Conservation (phyloP, 345 rosid species). For the Brassica juncea region DNA sequence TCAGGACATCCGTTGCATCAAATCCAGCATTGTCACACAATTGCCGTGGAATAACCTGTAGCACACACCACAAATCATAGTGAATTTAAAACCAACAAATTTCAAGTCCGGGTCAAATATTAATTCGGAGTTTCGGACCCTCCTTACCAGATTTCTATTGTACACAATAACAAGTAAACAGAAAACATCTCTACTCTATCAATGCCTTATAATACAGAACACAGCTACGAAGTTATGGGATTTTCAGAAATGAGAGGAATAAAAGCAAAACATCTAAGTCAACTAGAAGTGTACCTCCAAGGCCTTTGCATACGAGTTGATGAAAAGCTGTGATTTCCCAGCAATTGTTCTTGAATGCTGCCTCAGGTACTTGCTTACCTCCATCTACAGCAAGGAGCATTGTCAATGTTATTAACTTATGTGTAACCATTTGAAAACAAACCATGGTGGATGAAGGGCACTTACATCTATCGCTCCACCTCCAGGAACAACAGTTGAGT, state of each 20-base stretch:
- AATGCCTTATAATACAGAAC: background rate
- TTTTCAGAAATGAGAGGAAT: background rate
- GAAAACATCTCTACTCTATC: background rate
- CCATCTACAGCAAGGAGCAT: conserved; percentile 68
- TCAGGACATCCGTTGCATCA: conserved; percentile 98
- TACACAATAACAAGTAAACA: background rate
- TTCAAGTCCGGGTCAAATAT: background rate
- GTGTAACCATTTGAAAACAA: background rate
- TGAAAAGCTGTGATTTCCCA: conserved; percentile 93
- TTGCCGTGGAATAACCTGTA: conserved; percentile 94
- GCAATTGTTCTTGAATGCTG: conserved; percentile 95
- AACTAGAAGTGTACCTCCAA: conserved; percentile 66
- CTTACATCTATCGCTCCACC: conserved; percentile 99
- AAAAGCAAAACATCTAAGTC: conserved; percentile 15
- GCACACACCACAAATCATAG: background rate
- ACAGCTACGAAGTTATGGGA: background rate
- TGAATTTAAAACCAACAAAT: background rate
- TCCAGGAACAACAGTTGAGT: conserved; percentile 98
- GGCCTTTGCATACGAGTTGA: conserved; percentile 97
- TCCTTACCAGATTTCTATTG: background rate
- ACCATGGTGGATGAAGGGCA: conserved; percentile 4
- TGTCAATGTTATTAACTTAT: background rate
- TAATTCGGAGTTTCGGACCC: background rate
- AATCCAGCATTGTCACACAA: conserved; percentile 99
- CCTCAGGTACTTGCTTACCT: conserved; percentile 87